Conservation (phyloP, 1,284 basidiomycete genomes). For the Grifola frondosa region DNA sequence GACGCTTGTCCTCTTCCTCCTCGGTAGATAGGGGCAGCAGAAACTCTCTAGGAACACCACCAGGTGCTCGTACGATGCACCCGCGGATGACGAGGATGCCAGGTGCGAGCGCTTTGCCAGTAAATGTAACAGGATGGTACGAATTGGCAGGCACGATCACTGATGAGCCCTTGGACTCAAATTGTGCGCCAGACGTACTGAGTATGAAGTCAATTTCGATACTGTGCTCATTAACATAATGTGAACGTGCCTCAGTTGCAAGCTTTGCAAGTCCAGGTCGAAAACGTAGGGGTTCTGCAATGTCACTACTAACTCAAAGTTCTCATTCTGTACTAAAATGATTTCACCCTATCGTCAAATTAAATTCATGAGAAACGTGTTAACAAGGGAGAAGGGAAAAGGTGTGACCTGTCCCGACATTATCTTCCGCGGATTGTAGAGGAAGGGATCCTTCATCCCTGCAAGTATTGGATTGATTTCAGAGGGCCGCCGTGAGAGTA, state of each 20-base stretch:
- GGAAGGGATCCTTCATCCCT: slow-evolving; percentile 72
- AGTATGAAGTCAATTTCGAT: background rate
- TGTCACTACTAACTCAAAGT: slow-evolving; percentile 77
- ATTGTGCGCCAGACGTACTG: slow-evolving; percentile 81
- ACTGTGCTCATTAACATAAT: background rate
- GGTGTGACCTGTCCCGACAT: slow-evolving; percentile 55
- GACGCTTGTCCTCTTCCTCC: slow-evolving; percentile 65
- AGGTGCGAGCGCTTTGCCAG: slow-evolving; percentile 62
- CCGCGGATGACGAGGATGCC: slow-evolving; percentile 79
- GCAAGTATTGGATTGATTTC: slow-evolving; percentile 48
- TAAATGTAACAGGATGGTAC: slow-evolving; percentile 71
- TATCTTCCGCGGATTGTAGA: slow-evolving; percentile 83
- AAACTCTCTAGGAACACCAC: slow-evolving; percentile 73
- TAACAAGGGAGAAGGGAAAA: background rate
- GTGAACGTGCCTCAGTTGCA: slow-evolving; percentile 72
- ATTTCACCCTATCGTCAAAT: slow-evolving; percentile 48
- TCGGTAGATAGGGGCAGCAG: slow-evolving; percentile 74
- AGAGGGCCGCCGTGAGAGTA: slow-evolving; percentile 44
- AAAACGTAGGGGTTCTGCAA: slow-evolving; percentile 92
- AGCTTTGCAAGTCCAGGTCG: slow-evolving; percentile 80
- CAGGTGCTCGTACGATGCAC: slow-evolving; percentile 73
- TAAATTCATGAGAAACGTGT: background rate
- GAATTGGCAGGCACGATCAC: slow-evolving; percentile 74
- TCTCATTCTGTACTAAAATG: slow-evolving; percentile 81
- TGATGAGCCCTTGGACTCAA: slow-evolving; percentile 61